These are phyloP conservation scores for Hansenula sp. DNA, from an alignment of 1,139 yeast species.

Conservation along the genomic window DNA sequence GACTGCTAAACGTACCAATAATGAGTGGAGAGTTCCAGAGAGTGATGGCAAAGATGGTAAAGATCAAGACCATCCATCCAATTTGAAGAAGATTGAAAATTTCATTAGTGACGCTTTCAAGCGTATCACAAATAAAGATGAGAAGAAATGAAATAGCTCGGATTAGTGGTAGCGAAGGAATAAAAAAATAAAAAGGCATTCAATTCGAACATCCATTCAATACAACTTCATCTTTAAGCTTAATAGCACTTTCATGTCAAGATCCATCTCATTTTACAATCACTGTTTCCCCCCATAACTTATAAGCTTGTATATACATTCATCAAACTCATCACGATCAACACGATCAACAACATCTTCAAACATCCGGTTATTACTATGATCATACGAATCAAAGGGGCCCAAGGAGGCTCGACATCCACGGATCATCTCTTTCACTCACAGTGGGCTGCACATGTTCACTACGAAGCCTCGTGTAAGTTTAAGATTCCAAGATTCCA, in stretches of 20 bases:
- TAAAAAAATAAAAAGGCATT: too few relatives aligned
- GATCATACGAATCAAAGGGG: too few relatives aligned
- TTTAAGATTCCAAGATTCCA: too few relatives aligned
- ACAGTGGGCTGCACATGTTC: too few relatives aligned
- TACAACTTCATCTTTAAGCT: too few relatives aligned
- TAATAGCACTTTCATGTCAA: too few relatives aligned
- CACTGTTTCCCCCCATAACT: neutral
- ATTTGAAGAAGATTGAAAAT: constrained; percentile 56
- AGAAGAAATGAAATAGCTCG: neutral
- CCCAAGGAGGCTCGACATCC: too few relatives aligned
- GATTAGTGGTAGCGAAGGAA: neutral
- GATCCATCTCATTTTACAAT: too few relatives aligned
- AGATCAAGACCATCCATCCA: constrained; percentile 51
- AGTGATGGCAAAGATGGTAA: constrained; percentile 23
- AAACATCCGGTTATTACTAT: too few relatives aligned
- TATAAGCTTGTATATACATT: neutral
- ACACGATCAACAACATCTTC: neutral
- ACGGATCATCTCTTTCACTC: too few relatives aligned
- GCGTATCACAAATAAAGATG: constrained; percentile 31
- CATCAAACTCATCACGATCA: neutral
- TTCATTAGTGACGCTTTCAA: constrained; percentile 64
- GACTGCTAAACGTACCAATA: constrained; percentile 67
- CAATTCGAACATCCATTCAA: too few relatives aligned
- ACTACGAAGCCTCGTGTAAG: too few relatives aligned
- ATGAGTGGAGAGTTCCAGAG: constrained; percentile 49